These are phyloP conservation scores for Suillus tomentosus DNA, from an alignment of 768 basidiomycete species.

Conservation along the genomic window DNA sequence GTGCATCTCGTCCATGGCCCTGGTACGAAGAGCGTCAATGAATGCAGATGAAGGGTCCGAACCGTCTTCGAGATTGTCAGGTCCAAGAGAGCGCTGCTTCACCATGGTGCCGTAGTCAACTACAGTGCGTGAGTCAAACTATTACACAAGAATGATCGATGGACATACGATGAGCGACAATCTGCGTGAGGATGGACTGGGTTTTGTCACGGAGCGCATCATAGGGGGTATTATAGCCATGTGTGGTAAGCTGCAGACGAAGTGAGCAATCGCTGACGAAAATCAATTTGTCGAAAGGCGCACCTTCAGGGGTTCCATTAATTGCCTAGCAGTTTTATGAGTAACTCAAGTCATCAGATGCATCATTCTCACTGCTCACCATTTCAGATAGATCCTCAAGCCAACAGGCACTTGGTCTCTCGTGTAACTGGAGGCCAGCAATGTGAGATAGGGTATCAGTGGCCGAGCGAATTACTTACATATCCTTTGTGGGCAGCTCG, in stretches of 20 bases:
- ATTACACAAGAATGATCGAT: constrained; percentile 31
- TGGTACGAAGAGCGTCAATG: constrained; percentile 77
- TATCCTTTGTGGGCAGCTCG: constrained; percentile 88
- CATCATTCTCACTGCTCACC: constrained; percentile 41
- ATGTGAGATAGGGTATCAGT: constrained; percentile 87
- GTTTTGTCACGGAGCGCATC: constrained; percentile 80
- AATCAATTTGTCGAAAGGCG: not conserved
- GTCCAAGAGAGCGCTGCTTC: constrained; percentile 78
- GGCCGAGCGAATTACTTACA: constrained; percentile 60
- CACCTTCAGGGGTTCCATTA: constrained; percentile 53
- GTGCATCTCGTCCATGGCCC: constrained; percentile 87
- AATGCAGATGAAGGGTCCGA: constrained; percentile 73
- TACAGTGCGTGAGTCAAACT: constrained; percentile 23
- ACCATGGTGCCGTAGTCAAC: constrained; percentile 64
- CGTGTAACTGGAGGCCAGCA: constrained; percentile 60
- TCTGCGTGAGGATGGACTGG: constrained; percentile 84
- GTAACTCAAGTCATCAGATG: not conserved
- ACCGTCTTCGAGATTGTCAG: constrained; percentile 72
- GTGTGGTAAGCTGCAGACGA: constrained; percentile 65
- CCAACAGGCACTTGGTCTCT: constrained; percentile 86
- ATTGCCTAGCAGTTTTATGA: constrained; percentile 38
- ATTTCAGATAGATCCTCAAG: constrained; percentile 83
- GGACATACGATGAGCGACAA: constrained; percentile 74
- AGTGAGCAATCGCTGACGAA: constrained; percentile 41
- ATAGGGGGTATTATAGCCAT: constrained; percentile 84